phyloP scores from a whole-genome alignment of 148 eudicot species.

The Bassia scoparia region DNA sequence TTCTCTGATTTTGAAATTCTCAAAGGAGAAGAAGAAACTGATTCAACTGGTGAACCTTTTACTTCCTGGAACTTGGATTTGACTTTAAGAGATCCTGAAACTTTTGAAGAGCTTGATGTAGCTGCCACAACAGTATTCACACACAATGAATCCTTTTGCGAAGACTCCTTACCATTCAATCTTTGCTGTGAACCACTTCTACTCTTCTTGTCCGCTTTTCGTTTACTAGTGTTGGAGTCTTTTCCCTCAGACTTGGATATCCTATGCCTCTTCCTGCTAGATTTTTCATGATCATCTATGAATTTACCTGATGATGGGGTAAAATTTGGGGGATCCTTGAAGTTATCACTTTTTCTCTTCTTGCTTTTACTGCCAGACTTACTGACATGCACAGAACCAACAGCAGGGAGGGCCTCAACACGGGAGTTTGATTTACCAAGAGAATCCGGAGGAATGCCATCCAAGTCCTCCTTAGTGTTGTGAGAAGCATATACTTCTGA shows the following conservation, averaged over 20 bases:
- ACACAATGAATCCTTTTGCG: conserved; percentile 40
- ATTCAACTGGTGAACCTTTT: conserved; percentile 90
- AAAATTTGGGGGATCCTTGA: conserved; percentile 27
- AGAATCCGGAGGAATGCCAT: conserved; percentile 24
- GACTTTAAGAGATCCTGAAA: conserved; percentile 65
- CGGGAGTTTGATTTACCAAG: conserved; percentile 27
- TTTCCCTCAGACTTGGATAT: conserved; percentile 54
- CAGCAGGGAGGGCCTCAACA: conserved; percentile 31
- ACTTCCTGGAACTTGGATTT: conserved; percentile 49
- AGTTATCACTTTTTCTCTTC: conserved; percentile 57
- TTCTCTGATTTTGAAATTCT: conserved; percentile 50
- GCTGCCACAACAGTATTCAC: conserved; percentile 57
- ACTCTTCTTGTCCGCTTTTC: conserved; percentile 43
- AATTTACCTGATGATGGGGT: conserved; percentile 34
- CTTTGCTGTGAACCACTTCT: conserved; percentile 32
- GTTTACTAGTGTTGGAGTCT: conserved; percentile 45
- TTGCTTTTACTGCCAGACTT: conserved; percentile 41
- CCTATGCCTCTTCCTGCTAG: conserved; percentile 62
- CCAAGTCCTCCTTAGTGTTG: conserved; percentile 35
- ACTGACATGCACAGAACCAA: conserved; percentile 28
- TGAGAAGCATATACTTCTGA: conserved; percentile 33
- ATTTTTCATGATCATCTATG: conserved; percentile 40
- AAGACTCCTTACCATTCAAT: conserved; percentile 34
- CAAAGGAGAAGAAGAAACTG: conserved; percentile 92
- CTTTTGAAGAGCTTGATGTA: conserved; percentile 92